Conservation (phyloP, 2,329 filamentous ascomycete genomes). For the Dothideomycetidae sp. region DNA sequence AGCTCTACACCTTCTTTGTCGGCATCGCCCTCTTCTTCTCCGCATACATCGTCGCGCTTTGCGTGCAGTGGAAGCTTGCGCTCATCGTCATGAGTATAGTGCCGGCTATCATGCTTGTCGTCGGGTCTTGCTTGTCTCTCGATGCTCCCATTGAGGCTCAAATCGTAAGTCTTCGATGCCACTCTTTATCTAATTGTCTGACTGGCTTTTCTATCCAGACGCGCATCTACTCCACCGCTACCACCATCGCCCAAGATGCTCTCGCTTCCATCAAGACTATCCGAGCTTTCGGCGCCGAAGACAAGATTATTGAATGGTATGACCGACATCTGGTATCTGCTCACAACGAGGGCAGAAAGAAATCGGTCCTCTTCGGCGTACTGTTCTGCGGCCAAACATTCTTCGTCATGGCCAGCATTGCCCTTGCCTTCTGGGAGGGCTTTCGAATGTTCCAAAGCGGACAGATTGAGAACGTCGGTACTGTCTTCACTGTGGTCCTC, state of each 20-base stretch:
- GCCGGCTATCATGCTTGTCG: constrained; percentile 27
- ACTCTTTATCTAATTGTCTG: no score
- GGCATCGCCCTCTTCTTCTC: constrained; percentile 27
- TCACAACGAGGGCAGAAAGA: constrained; percentile 31
- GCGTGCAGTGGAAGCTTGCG: constrained; percentile 30
- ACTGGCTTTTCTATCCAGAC: no score
- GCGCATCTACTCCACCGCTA: constrained; percentile 34
- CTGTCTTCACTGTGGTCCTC: constrained; percentile 23
- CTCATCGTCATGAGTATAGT: constrained; percentile 35
- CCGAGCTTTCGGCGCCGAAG: constrained; percentile 34
- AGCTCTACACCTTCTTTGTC: constrained; percentile 23
- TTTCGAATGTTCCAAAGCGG: constrained; percentile 23
- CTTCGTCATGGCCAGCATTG: constrained; percentile 27
- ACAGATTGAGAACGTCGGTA: constrained; percentile 21
- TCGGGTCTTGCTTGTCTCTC: constrained; percentile 22
- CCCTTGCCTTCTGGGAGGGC: constrained; percentile 32
- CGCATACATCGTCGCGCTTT: constrained; percentile 28
- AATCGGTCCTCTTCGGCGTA: constrained; percentile 29
- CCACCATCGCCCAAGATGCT: constrained; percentile 36
- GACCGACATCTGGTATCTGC: constrained; percentile 30
- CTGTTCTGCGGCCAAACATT: constrained; percentile 31
- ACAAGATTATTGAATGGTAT: constrained; percentile 30
- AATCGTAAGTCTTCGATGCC: constrained; percentile 16
- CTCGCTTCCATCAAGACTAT: constrained; percentile 37
- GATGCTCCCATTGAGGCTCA: constrained; percentile 24